These are phyloP conservation scores for Letharia lupina DNA, from an alignment of 495 filamentous ascomycete genomes.

Conservation along the genomic window DNA sequence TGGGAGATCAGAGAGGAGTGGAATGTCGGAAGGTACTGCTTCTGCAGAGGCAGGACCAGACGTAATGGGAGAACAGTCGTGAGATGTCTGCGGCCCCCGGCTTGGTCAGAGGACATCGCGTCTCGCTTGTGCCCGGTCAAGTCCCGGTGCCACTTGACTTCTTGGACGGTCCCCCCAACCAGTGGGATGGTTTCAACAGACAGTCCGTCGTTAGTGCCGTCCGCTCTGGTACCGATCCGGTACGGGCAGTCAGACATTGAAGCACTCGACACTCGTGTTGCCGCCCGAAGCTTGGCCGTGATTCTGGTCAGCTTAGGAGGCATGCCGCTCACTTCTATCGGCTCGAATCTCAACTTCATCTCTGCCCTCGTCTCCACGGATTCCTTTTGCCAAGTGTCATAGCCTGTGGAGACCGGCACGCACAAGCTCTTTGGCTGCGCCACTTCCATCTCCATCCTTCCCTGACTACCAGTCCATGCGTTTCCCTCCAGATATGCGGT, in stretches of 20 bases:
- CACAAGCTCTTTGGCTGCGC: not conserved
- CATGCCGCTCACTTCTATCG: not conserved
- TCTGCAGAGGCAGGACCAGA: not conserved
- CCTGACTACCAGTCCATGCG: not conserved
- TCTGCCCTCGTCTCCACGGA: not conserved
- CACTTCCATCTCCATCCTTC: not conserved
- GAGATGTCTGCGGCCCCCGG: not conserved
- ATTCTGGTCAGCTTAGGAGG: not conserved
- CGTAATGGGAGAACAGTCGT: not conserved
- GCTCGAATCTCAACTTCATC: not conserved
- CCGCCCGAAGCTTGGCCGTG: not conserved
- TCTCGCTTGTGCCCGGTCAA: not conserved
- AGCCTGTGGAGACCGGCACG: not conserved
- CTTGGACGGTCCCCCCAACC: not conserved
- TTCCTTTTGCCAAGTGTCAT: not conserved
- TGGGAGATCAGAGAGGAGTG: not conserved
- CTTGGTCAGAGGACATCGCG: not conserved
- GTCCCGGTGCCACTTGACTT: not conserved
- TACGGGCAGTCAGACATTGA: not conserved
- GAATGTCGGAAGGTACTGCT: not conserved
- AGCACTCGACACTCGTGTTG: not conserved
- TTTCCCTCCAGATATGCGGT: slow-evolving; percentile 1
- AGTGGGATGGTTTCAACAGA: not conserved
- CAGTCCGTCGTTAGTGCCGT: not conserved
- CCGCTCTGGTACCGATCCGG: not conserved